These are phyloP conservation scores for Corchorus olitorius DNA, from an alignment of 345 rosid species.

Conservation along the genomic window DNA sequence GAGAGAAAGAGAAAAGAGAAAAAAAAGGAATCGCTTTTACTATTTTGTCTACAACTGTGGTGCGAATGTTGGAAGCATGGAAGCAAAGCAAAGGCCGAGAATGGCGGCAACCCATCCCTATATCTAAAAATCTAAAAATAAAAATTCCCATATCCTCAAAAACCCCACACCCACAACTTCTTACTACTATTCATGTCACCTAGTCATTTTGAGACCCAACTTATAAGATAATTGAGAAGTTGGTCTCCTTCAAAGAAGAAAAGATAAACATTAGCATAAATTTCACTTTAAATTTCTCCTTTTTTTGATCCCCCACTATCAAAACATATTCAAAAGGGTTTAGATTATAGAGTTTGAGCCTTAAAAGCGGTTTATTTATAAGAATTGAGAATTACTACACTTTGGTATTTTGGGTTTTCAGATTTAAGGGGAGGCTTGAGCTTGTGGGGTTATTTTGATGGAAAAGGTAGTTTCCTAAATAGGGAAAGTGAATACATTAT, in stretches of 20 bases:
- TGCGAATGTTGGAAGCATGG: slow-evolving; percentile 91
- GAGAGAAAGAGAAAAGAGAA: slow-evolving; percentile 6
- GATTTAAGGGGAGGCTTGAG: background rate
- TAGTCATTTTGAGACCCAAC: background rate
- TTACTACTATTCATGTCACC: slow-evolving; percentile 22
- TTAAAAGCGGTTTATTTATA: background rate
- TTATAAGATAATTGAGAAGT: slow-evolving; percentile 5
- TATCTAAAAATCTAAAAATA: background rate
- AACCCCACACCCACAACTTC: slow-evolving; percentile 23
- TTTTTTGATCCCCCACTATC: background rate
- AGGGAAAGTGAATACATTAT: slow-evolving; percentile 20
- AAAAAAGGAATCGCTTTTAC: slow-evolving; percentile 9
- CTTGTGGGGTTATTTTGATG: slow-evolving; percentile 18
- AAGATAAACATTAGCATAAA: slow-evolving; percentile 22
- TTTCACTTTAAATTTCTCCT: slow-evolving; percentile 16
- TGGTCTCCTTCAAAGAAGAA: slow-evolving; percentile 16
- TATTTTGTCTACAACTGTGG: slow-evolving; percentile 50
- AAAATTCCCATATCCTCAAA: slow-evolving; percentile 13
- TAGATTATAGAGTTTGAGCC: background rate
- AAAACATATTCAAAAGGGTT: slow-evolving; percentile 3
- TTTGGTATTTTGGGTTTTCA: background rate
- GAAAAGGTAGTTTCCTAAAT: slow-evolving; percentile 17
- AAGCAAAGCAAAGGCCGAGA: slow-evolving; percentile 62
- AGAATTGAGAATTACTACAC: background rate
- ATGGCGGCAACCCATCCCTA: slow-evolving; percentile 67